Evolutionary conservation across 1,139 yeast species (phyloP), one percentile per base, ranked within the genome.

Genomic region (Blastobotrys indianensis): DNA sequence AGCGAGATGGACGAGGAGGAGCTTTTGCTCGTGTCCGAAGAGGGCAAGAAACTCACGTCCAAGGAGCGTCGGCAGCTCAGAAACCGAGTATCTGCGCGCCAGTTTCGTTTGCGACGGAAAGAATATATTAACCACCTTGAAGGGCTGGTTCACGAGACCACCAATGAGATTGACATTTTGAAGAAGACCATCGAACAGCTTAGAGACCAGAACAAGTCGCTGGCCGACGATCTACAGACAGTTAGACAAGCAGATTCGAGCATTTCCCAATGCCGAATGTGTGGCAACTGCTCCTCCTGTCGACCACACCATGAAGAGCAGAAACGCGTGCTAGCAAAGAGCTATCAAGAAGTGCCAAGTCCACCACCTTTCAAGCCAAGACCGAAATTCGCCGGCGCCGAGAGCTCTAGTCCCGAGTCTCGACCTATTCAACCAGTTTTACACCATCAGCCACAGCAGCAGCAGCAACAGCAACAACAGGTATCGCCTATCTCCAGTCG

Each of bases 31-130:
- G 54, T 57, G 2, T 59, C 64, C 2, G 65, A 60, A 25, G 62
- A 56, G 10, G 63, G 64, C 33, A 59, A 59, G 51, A 54, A 55
- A 39, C 54, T 62, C 17, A 50, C 62, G 13, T 54, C 65, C 16
- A 58, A 59, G 38, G 63, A 62, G 46, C 60, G 66, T 8, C 51
- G 66, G 11, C 66, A 62, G 48, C 53, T 62, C 30, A 53, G 66
- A 29, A 62, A 62, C 47, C 52, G 62, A 40, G 65, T 62, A 11
- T 60, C 64, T 5, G 66, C 66, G 2, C 52, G 66, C 12, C 66
- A 63, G 44, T 63, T 62, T 48, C 55, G 66, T 5, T 53, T 61
- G 40, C 54, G 66, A n/a, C 50, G 66, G 38, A 62, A 63, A 50
- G 66, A 60, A 51, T 63, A 62, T 47, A 61, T 62, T 43, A 49